Base-by-base conservation (phyloP, 768 basidiomycete genomes). In the Auriscalpium orientale region DNA sequence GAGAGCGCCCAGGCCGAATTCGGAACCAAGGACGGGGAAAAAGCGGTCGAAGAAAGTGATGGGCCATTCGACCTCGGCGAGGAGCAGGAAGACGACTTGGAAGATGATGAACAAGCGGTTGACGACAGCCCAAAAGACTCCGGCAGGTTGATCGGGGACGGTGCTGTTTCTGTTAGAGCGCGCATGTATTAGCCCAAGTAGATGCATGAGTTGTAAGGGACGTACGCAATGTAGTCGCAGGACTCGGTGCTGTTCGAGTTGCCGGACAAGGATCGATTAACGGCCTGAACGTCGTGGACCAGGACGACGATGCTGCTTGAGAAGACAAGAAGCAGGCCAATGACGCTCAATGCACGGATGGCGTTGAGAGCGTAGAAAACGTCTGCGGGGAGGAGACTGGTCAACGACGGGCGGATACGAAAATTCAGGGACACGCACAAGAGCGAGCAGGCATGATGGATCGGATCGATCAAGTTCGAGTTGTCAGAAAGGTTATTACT, bases 141-240 rank as follows among this genome's bases (percentile, higher is more conserved):
- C 93, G 21, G 89, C 93, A 33, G 89, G 80, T 70, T 95, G 90
- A 68, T 93, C 91, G 1, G 93, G 93, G 2, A 97, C 91, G 3
- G 91, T 91, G 69, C 85, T 89, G 46, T 70, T 64, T 54, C 82
- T 87, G 59, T 73, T 80, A 57, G 54, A 59, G 45, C 8, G 20
- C 2, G 49, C 10, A 50, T 51, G 28, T 10, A 9, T 49, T 12
- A 49, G 48, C 48, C 18, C 12, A 15, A 4, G 36, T 20, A 7
- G 8, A 35, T 10, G 43, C 15, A 18, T 21, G 46, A 48, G 5
- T 47, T 9, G 46, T 5, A 56, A 7, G 53, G 57, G 51, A 73
- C 83, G 53, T 69, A 90, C 82, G 81, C 75, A 60, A 91, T 88
- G 68, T 93, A 94, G 62, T 93, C 89, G 64, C 82, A 85, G 43